Base-by-base conservation (phyloP, 2,329 filamentous ascomycete species). In the Pyrenochaeta sp. region DNA sequence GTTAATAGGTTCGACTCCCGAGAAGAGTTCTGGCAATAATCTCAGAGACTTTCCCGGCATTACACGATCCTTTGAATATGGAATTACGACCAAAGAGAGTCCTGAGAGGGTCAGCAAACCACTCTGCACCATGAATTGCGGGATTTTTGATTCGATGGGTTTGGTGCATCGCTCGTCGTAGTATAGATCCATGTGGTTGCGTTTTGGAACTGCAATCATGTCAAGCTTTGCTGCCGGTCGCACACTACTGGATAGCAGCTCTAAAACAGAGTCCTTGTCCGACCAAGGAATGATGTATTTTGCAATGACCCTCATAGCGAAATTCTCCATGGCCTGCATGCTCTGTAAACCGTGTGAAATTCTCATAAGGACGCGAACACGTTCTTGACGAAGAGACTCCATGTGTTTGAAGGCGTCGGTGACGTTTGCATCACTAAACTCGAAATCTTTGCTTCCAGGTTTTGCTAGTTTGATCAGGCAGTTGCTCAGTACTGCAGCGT, bases 141-240 rank as follows among this genome's bases (percentile, higher is more conserved):
- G 15, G 20, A n/a, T 2, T 14, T 4, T 29, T 14, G n/a, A 27
- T 15, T 35, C 29, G 9, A 54, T 30, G 3, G 54, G 54, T 15
- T 12, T 54, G 10, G 44, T 43, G 3, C 49, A 30, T 2, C 46
- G 50, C 35, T 57, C 50, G 17, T 57, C 54, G 17, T 11, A n/a
- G 20, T 18, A 57, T 0, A 36, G 41, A 2, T 53, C 40, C 20
- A 18, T 45, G 18, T 45, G 50, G 4, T 20, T 27, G 12, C 45
- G 35, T 12, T 40, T 31, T 4, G 49, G 54, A 4, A 57, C 23
- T 17, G 36, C 15, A 2, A 54, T 23, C 50, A 54, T 49, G 1
- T 46, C 37, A 7, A 57, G 40, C 20, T 36, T 33, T n/a, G 45
- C 32, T 15, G 49, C 54, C 7, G 49, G 45, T n/a, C 36, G 23